A percentile compares a stretch with the other conserved stretches of the same genome.
Evolutionary conservation across 164 flowering plant species (phyloP).

Genomic region (Umbellularia californica): DNA sequence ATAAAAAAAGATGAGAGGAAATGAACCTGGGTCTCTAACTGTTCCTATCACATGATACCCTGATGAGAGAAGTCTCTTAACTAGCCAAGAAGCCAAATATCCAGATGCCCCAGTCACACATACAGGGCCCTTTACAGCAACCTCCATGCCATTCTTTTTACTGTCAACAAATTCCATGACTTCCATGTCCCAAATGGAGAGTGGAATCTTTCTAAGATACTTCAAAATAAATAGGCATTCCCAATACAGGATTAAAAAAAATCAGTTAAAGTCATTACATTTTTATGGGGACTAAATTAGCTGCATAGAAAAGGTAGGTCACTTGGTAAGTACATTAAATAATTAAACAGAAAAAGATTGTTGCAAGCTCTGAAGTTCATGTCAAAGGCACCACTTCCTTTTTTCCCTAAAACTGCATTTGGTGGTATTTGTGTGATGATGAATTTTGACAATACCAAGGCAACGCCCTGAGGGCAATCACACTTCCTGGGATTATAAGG

Average conservation of each 20-base stretch:
- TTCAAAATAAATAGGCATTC: not conserved
- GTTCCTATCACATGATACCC: conserved; percentile 43
- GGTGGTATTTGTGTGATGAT: too few relatives aligned
- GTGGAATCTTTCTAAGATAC: not conserved
- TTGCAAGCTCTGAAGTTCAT: too few relatives aligned
- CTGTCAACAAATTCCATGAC: not conserved
- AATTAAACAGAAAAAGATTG: too few relatives aligned
- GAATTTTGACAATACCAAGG: too few relatives aligned
- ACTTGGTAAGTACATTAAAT: not conserved
- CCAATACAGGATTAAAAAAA: not conserved
- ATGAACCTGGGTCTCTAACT: conserved; percentile 43
- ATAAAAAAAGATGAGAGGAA: not conserved
- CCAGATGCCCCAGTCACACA: conserved; percentile 59
- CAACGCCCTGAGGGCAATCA: too few relatives aligned
- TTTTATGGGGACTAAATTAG: not conserved
- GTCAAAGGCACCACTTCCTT: too few relatives aligned
- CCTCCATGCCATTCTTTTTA: not conserved
- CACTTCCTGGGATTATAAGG: too few relatives aligned
- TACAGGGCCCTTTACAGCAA: conserved; percentile 18
- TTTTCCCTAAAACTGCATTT: too few relatives aligned
- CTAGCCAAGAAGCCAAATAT: conserved; percentile 41
- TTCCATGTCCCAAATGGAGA: not conserved
- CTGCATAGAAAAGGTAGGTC: not conserved
- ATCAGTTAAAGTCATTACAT: not conserved
- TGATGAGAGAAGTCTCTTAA: conserved; percentile 37